Conservation (phyloP, 257 asterid species). For the Rauvolfia tetraphylla region DNA sequence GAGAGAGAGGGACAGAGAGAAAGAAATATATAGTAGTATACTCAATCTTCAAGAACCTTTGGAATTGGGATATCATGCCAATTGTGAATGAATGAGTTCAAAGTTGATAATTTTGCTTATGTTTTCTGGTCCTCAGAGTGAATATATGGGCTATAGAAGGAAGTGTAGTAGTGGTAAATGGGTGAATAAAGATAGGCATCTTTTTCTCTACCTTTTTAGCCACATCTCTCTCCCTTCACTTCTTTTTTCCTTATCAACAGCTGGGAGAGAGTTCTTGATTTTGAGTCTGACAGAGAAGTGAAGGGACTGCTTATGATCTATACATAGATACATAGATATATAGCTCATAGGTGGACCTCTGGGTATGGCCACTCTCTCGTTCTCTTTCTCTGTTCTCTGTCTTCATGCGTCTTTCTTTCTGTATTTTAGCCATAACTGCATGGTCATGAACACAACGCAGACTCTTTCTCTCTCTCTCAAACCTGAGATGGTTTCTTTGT, state of each 20-base stretch:
- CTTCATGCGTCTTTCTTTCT: conserved; percentile 4
- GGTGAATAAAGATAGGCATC: conserved; percentile 57
- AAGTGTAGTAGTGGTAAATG: conserved; percentile 42
- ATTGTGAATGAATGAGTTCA: not conserved
- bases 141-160: not conserved
- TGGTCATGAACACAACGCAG: not conserved
- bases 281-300: conserved; percentile 24
- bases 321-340: conserved; percentile 2
- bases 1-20: not conserved
- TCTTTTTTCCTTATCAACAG: conserved; percentile 34
- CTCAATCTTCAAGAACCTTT: not conserved
- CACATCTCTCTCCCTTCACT: conserved; percentile 31
- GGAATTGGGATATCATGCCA: not conserved
- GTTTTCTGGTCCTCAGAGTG: not conserved
- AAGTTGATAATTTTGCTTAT: not conserved
- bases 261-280: conserved; percentile 21
- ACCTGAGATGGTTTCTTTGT: not conserved
- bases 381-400: not conserved
- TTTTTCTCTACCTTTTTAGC: conserved; percentile 48
- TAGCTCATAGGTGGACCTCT: conserved; percentile 8
- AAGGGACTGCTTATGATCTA: conserved; percentile 14
- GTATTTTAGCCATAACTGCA: conserved; percentile 13
- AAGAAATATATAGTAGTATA: not conserved
- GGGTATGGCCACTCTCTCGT: conserved; percentile 1
- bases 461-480: conserved; percentile 9